Conservation (phyloP, 805 yeast species). For the Candida lessepsii region DNA sequence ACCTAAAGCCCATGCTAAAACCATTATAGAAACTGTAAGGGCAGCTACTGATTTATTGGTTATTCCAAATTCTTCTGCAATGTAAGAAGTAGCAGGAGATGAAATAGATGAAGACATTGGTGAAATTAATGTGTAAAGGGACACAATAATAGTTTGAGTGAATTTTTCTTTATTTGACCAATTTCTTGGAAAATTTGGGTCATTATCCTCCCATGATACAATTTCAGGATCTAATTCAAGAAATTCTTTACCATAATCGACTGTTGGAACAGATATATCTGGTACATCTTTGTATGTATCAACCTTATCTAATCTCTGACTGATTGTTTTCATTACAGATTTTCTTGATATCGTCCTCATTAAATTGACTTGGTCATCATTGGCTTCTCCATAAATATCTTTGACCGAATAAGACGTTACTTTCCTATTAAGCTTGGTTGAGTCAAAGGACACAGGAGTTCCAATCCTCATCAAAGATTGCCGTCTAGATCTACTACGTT, state of each 20-base stretch:
- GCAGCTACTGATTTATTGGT: slow-evolving; percentile 23
- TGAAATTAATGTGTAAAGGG: slow-evolving; percentile 36
- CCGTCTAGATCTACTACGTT: slow-evolving; percentile 3
- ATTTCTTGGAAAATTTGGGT: slow-evolving; percentile 35
- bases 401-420: slow-evolving; percentile 23
- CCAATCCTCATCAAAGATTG: slow-evolving; percentile 10
- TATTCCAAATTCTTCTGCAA: slow-evolving; percentile 30
- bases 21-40: slow-evolving; percentile 35
- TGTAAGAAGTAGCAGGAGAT: slow-evolving; percentile 34
- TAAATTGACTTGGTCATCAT: slow-evolving; percentile 35
- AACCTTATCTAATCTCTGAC: slow-evolving; percentile 23
- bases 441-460: slow-evolving; percentile 13
- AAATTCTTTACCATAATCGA: slow-evolving; percentile 32
- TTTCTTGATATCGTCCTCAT: slow-evolving; percentile 44
- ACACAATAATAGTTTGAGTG: slow-evolving; percentile 25
- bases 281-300: slow-evolving; percentile 19
- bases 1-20: slow-evolving; percentile 41
- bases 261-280: slow-evolving; percentile 23
- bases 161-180: slow-evolving; percentile 27
- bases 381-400: slow-evolving; percentile 42
- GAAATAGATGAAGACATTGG: slow-evolving; percentile 43
- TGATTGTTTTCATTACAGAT: slow-evolving; percentile 41
- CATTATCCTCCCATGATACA: slow-evolving; percentile 33
- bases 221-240: slow-evolving; percentile 36
- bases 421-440: slow-evolving; percentile 9